Percentiles rank a stretch among this genome's conserved stretches.
Evolutionary conservation across 2,329 filamentous ascomycete species (phyloP).

Genomic region (Dendrostoma leiphaemia): DNA sequence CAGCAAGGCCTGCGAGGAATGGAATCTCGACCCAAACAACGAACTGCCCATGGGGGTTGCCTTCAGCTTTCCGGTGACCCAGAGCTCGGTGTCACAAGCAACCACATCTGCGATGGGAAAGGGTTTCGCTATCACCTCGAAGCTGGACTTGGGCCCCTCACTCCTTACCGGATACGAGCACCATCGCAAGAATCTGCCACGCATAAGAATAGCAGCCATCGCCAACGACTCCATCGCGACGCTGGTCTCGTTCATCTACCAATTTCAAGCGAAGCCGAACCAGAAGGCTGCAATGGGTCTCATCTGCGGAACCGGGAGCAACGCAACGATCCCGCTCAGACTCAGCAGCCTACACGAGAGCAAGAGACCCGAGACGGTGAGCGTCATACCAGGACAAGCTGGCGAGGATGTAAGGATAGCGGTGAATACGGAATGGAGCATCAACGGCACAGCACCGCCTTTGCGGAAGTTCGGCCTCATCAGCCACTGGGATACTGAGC

Average conservation of each 20-base stretch:
- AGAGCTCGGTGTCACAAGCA: conserved; percentile 60
- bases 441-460: conserved; percentile 70
- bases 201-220: conserved; percentile 70
- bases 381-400: conserved; percentile 44
- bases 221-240: conserved; percentile 81
- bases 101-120: conserved; percentile 68
- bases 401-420: conserved; percentile 61
- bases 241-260: conserved; percentile 73
- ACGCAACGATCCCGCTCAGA: conserved; percentile 74
- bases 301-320: conserved; percentile 79
- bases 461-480: conserved; percentile 62
- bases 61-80: conserved; percentile 69
- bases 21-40: conserved; percentile 39
- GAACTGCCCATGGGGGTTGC: conserved; percentile 65
- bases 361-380: conserved; percentile 55
- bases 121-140: conserved; percentile 61
- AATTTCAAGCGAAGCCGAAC: conserved; percentile 57
- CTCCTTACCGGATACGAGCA: conserved; percentile 58
- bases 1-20: conserved; percentile 47
- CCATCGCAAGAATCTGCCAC: conserved; percentile 52
- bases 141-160: conserved; percentile 59
- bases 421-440: conserved; percentile 83
- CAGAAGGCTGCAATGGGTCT: conserved; percentile 74
- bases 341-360: conserved; percentile 59
- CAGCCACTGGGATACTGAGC: conserved; percentile 66